Conservation (phyloP, 257 asterid species). For the Rhazya stricta region DNA sequence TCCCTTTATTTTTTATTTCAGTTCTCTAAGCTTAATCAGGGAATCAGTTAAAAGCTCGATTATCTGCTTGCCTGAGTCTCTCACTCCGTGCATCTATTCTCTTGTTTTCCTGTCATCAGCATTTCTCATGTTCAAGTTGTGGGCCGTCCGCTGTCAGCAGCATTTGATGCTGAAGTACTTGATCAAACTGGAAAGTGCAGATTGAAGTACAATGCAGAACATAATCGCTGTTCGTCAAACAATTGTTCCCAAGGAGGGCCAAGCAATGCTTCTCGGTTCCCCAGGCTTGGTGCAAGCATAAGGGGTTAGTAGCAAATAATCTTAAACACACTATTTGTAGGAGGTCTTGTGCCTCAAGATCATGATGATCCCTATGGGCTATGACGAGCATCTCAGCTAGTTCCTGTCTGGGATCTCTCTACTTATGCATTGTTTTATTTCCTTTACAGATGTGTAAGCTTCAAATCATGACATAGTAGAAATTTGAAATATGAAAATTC, state of each 20-base stretch:
- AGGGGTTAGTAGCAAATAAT: slow-evolving; percentile 61
- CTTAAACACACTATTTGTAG: slow-evolving; percentile 36
- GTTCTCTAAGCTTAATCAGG: background rate
- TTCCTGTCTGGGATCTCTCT: too few relatives aligned
- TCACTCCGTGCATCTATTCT: background rate
- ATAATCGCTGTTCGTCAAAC: slow-evolving; percentile 11
- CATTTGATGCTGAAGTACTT: slow-evolving; percentile 48
- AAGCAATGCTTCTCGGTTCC: slow-evolving; percentile 34
- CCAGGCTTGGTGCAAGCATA: slow-evolving; percentile 42
- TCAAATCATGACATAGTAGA: background rate
- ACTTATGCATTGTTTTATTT: too few relatives aligned
- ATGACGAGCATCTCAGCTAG: slow-evolving; percentile 29
- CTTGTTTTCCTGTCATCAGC: too few relatives aligned
- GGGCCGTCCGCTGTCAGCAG: slow-evolving; percentile 60
- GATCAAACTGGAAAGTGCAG: slow-evolving; percentile 48
- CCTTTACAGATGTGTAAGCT: background rate
- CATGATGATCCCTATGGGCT: slow-evolving; percentile 38
- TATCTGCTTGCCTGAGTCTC: background rate
- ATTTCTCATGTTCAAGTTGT: slow-evolving; percentile 53
- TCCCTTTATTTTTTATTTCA: too few relatives aligned
- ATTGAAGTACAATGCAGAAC: slow-evolving; percentile 39
- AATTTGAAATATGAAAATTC: background rate
- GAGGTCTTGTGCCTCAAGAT: slow-evolving; percentile 28
- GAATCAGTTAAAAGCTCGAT: background rate
- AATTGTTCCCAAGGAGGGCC: slow-evolving; percentile 26